These are phyloP conservation scores for Ophiostoma sp. DNA, from an alignment of 2,329 filamentous ascomycete genomes.

Conservation along the genomic window DNA sequence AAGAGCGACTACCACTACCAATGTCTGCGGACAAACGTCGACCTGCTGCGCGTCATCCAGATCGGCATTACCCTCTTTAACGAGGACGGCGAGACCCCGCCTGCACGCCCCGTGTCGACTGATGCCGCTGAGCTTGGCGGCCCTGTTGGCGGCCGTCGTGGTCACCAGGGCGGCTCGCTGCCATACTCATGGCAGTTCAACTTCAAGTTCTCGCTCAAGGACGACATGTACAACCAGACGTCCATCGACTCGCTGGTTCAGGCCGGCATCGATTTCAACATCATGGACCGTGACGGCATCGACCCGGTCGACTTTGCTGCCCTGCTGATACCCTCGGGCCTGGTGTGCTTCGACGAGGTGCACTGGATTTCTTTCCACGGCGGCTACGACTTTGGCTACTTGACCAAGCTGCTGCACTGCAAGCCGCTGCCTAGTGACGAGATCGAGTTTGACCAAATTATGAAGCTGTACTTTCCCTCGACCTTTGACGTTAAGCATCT, in stretches of 20 bases:
- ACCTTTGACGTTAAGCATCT: conserved; percentile 97
- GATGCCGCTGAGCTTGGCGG: conserved; percentile 45
- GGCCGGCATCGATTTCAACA: conserved; percentile 87
- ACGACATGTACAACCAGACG: conserved; percentile 97
- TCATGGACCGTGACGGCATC: conserved; percentile 84
- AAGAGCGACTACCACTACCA: conserved; percentile 99
- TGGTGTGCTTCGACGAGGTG: conserved; percentile 83
- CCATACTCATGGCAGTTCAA: conserved; percentile 99
- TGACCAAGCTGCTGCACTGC: conserved; percentile 89
- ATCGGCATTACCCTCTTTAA: conserved; percentile 94
- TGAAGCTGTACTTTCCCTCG: conserved; percentile 90
- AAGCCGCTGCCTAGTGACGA: conserved; percentile 84
- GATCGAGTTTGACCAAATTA: conserved; percentile 80
- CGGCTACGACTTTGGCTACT: conserved; percentile 96
- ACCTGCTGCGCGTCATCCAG: conserved; percentile 96
- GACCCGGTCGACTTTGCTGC: conserved; percentile 86
- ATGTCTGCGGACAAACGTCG: conserved; percentile 93
- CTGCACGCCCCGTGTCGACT: conserved; percentile 60
- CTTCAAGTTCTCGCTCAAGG: conserved; percentile 90
- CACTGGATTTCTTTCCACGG: conserved; percentile 98
- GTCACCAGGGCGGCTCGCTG: conserved; percentile 42
- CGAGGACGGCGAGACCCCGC: conserved; percentile 82
- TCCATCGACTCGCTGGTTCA: conserved; percentile 89
- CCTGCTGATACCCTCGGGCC: conserved; percentile 84
- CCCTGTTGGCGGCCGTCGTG: conserved; percentile 43